Conservation (phyloP, 2,329 filamentous ascomycete species). For the Xylariaceae sp. region DNA sequence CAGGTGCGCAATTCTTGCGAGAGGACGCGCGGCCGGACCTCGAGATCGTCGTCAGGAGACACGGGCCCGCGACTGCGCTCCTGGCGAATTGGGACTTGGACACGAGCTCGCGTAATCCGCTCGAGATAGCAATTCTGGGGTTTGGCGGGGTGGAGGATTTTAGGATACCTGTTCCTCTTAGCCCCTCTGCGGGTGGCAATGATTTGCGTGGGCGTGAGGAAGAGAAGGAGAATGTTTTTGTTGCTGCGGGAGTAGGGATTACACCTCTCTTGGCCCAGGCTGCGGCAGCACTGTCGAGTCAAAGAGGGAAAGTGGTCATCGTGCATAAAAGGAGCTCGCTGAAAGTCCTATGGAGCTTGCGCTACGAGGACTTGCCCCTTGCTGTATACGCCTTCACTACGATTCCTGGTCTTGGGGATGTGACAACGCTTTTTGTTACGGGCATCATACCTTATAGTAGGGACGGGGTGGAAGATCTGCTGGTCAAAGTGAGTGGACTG, state of each 20-base stretch:
- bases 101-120: slow-evolving; percentile 34
- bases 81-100: slow-evolving; percentile 57
- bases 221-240: slow-evolving; percentile 45
- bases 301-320: slow-evolving; percentile 22
- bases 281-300: slow-evolving; percentile 44
- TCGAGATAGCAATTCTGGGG: slow-evolving; percentile 64
- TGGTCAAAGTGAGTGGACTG: slow-evolving; percentile 31
- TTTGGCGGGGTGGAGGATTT: slow-evolving; percentile 60
- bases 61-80: slow-evolving; percentile 63
- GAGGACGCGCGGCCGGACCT: slow-evolving; percentile 43
- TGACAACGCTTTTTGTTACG: slow-evolving; percentile 62
- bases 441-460: slow-evolving; percentile 35
- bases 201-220: slow-evolving; percentile 22
- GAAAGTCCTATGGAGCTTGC: slow-evolving; percentile 63
- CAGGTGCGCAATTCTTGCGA: slow-evolving; percentile 8
- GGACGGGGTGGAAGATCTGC: slow-evolving; percentile 30
- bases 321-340: slow-evolving; percentile 36
- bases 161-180: slow-evolving; percentile 25
- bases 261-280: slow-evolving; percentile 73
- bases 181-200: not conserved
- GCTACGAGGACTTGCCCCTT: slow-evolving; percentile 55
- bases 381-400: slow-evolving; percentile 53
- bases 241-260: slow-evolving; percentile 77
- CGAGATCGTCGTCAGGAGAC: slow-evolving; percentile 65
- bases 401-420: slow-evolving; percentile 45